Base-by-base conservation (phyloP, 441 rosid species). In the Brassica hybrid region DNA sequence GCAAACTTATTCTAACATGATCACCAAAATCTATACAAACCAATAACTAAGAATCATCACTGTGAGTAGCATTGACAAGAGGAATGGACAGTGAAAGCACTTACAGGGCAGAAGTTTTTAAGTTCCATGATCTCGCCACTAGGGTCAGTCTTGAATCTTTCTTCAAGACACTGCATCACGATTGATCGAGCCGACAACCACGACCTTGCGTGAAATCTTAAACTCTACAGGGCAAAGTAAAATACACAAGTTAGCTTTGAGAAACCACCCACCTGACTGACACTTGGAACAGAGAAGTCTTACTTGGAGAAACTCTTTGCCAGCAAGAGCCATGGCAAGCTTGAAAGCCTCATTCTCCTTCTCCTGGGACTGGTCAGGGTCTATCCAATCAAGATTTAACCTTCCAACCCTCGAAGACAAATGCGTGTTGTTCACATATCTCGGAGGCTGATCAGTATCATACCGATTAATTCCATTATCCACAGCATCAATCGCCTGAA, bases 151-250 rank as follows among this genome's bases (percentile, higher is more conserved):
- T 80, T 80, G 82, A 70, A 84, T 88, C 99, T 85, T 57, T 82
- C 85, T 41, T 83, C 84, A 73, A 91, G 81, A 75, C 96, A 91
- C 76, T 91, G 88, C 78, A 88, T 82, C 67, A 92, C 97, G 65
- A 92, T 90, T 65, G 97, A 85, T 17, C 97, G 81, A 54, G 98
- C 96, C 1, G 96, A 97, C 77, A 92, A 82, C 98, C 98, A 93
- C 2, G 98, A 92, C 80, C 81, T 94, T 17, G 90, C 84, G 76
- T 92, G 88, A 86, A 72, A 93, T 25, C 76, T 82, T 64, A 96
- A 86, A 83, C 86, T 83, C 97, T 92, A 88, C 69, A 83, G 81
- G n/a, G n/a, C 65, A 12, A 41, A 69, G 3, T n/a, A 48, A 4
- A 19, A 17, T 6, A 32, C 52, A 17, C 21, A 76, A 48, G 27